Evolutionary conservation across 202 grass and related monocot genomes (phyloP).

Genomic region (Alloteropsis angusta): DNA sequence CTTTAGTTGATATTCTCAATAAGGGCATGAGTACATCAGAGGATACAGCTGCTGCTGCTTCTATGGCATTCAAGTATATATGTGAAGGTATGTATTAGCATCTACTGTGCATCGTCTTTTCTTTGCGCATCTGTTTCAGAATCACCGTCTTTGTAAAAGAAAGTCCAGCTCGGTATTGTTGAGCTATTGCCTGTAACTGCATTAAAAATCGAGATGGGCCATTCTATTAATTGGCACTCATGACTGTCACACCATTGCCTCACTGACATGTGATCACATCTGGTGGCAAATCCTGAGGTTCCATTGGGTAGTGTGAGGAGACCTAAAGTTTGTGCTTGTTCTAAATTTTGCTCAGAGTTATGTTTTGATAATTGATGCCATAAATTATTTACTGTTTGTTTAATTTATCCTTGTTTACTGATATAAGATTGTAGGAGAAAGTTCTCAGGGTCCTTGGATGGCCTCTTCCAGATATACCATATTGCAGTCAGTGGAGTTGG

Average conservation of each 20-base stretch:
- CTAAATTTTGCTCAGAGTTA: neutral
- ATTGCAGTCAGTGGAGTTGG: constrained; percentile 89
- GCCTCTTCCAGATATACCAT: constrained; percentile 94
- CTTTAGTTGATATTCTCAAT: constrained; percentile 81
- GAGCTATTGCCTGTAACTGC: constrained; percentile 9
- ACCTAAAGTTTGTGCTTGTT: neutral
- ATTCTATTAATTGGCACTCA: neutral
- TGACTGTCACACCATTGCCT: neutral
- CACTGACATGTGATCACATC: neutral
- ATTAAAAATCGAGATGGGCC: neutral
- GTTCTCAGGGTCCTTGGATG: constrained; percentile 78
- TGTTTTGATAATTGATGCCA: neutral
- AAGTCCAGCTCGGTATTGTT: constrained; percentile 8
- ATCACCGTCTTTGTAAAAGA: neutral
- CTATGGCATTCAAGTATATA: constrained; percentile 96
- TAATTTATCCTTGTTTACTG: constrained; percentile 2
- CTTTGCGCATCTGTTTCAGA: neutral
- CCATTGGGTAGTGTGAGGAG: neutral
- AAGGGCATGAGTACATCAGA: constrained; percentile 83
- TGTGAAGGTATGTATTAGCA: constrained; percentile 79
- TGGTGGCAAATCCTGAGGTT: neutral
- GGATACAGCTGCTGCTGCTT: constrained; percentile 76
- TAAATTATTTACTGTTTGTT: neutral
- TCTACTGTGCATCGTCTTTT: constrained; percentile 15
- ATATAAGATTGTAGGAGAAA: constrained; percentile 80